Percentiles rank a stretch among this genome's conserved stretches.
These are phyloP conservation scores for Saussurea involucrata DNA, from an alignment of 129 eudicot species.

Conservation along the genomic window DNA sequence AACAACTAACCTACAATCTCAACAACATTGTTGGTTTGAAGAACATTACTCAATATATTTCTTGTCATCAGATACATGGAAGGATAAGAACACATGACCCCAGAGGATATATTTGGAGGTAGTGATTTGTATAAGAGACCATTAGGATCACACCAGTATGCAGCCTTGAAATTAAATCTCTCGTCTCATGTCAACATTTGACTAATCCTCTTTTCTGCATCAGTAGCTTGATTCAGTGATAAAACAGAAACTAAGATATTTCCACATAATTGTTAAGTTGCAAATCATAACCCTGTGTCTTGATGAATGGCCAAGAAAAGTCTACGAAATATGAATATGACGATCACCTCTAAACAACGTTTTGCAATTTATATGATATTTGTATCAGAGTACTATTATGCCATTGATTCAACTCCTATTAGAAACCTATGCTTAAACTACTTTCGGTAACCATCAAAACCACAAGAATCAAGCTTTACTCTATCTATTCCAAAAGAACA, in stretches of 20 bases:
- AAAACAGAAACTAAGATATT: background rate
- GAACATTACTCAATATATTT: constrained; percentile 38
- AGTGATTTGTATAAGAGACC: constrained; percentile 53
- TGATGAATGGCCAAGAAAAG: background rate
- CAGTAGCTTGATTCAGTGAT: constrained; percentile 58
- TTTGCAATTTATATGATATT: no score
- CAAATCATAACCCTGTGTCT: no score
- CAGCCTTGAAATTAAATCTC: constrained; percentile 75
- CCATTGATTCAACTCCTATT: no score
- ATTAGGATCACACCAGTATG: constrained; percentile 82
- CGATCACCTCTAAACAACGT: no score
- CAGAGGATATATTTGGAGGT: constrained; percentile 50
- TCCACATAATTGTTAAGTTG: no score
- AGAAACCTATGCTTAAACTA: no score
- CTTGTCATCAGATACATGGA: constrained; percentile 37
- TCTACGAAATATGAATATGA: background rate
- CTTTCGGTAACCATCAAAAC: no score
- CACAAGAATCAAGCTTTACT: no score
- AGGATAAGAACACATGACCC: constrained; percentile 67
- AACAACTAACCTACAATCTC: no score
- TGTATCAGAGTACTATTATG: no score
- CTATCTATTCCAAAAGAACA: no score
- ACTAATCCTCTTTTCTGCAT: constrained; percentile 46
- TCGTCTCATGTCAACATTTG: constrained; percentile 59
- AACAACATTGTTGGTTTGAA: constrained; percentile 63